A percentile compares a stretch with the other conserved stretches of the same genome.
Evolutionary conservation across 768 basidiomycete species (phyloP).

Genomic region (Hemileccinum impolitum): DNA sequence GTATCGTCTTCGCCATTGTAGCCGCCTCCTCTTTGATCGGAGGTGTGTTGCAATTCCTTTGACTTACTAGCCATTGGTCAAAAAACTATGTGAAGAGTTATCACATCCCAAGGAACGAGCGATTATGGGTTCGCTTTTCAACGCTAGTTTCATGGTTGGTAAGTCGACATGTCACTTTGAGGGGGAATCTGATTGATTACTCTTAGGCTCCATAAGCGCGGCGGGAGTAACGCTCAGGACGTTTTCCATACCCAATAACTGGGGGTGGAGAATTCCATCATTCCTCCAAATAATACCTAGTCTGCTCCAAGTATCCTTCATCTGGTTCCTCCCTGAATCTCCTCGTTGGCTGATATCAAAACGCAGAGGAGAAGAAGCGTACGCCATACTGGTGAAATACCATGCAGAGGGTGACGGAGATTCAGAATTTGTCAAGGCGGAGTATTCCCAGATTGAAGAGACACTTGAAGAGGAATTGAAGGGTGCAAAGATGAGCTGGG

Average conservation of each 20-base stretch:
- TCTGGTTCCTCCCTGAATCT: slow-evolving; percentile 58
- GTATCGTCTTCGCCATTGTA: not conserved
- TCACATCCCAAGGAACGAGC: slow-evolving; percentile 22
- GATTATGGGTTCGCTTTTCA: slow-evolving; percentile 12
- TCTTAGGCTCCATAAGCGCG: slow-evolving; percentile 29
- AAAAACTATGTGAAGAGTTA: slow-evolving; percentile 8
- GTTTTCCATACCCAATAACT: slow-evolving; percentile 45
- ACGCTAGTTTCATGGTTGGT: slow-evolving; percentile 9
- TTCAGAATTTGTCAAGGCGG: slow-evolving; percentile 55
- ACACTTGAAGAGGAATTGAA: slow-evolving; percentile 39
- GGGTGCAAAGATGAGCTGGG: not conserved
- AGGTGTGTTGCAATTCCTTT: not conserved
- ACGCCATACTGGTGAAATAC: slow-evolving; percentile 48
- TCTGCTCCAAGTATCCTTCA: slow-evolving; percentile 51
- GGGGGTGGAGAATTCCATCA: slow-evolving; percentile 9
- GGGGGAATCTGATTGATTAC: not conserved
- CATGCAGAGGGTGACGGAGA: slow-evolving; percentile 56
- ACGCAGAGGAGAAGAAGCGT: slow-evolving; percentile 49
- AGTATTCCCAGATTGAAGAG: slow-evolving; percentile 53
- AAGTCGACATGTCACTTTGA: not conserved
- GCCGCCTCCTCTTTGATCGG: not conserved
- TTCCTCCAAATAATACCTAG: slow-evolving; percentile 51
- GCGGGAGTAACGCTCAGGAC: slow-evolving; percentile 60
- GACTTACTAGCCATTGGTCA: not conserved
- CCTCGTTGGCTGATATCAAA: slow-evolving; percentile 60